Evolutionary conservation across 73 alveolate species (phyloP), one percentile per base, ranked within the genome.

Genomic region (Paramecium caudatum): DNA sequence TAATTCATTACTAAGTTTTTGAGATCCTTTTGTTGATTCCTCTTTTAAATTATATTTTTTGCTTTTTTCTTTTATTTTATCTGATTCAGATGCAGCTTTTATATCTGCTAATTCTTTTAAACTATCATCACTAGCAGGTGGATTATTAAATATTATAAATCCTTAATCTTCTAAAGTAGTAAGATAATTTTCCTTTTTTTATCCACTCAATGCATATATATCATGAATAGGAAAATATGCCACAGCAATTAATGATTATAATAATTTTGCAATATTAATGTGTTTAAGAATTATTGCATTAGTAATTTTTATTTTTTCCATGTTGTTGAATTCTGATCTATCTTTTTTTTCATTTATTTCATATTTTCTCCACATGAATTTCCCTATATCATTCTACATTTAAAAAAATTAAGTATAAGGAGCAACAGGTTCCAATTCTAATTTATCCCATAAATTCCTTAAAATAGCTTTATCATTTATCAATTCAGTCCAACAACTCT

Each of bases 331-430:
- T 48, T 83, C 82, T 30, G 91, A 83, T 55, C 91, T 83, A 33
- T 83, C 82, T 27, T 55, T 55, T 19, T 48, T 48, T 61, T 83
- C 91, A 34, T 83, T 83, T 19, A 83, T 70, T 83, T 83, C 91
- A 83, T 83, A 83, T 55, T 70, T 83, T 37, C 91, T 83, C 91
- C 91, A 83, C 49, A 83, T 83, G 19, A 33, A 48, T 50, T 83
- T 39, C 16, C 68, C 91, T 37, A 36, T 48, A 13, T 83, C 91
- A 50, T 83, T 83, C 33, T 7, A 5, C 9, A 65, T 7, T 17
- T 32, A 30, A 83, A 83, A 83, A 36, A 50, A 83, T 27, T 83
- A 61, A 12, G 82, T 47, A 6, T 47, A 83, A 19, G 91, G 85
- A 30, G 91, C 78, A n/a, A 63, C 82, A 12, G 91, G 91, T 45